Base-by-base conservation (phyloP, 2,329 filamentous ascomycete genomes). In the Colletotrichum acutatum region DNA sequence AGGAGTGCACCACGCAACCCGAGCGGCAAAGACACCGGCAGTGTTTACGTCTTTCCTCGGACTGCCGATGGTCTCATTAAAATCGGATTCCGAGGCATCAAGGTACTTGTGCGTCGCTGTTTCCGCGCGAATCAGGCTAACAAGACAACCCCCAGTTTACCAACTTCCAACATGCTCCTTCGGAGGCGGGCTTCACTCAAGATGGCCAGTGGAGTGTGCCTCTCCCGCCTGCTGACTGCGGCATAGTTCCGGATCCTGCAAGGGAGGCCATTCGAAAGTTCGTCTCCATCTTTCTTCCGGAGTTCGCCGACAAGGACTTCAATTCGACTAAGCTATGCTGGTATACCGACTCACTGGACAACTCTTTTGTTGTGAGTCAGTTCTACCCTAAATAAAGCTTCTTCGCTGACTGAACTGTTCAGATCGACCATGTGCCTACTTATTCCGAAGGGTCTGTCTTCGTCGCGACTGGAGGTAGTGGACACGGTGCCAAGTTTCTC, bases 291-390 rank as follows among this genome's bases (percentile, higher is more conserved):
- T 83, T 84, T 70, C 75, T 87, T 4, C 86, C 86, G 0, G 85
- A 87, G 61, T 78, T 87, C 7, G 75, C 72, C 0, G 65, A 74
- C 24, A 79, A 46, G 72, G 76, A 22, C 71, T 87, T 61, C 70
- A 77, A 28, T 74, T 87, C 68, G 82, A 85, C 78, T 0, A 83
- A 88, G 30, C 83, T 91, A 5, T 92, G 90, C 79, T 91, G 88
- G 88, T 91, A 91, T 76, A 89, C 84, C 0, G 89, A 91, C 75
- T 89, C 87, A 0, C 85, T 85, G 1, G 83, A 85, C 19, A 88
- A 89, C 37, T 86, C 90, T 66, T 90, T 88, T 76, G 81, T 81
- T 26, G 77, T 78, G 72, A 19, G 74, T 61, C 2, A 12, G 7
- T 5, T 12, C 22, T 12, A 7, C 5, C 11, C 12, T 22, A 12